Percentiles rank a stretch among this genome's conserved stretches.
Conservation (phyloP, 805 yeast species). For the Debaryomyces castellii region DNA sequence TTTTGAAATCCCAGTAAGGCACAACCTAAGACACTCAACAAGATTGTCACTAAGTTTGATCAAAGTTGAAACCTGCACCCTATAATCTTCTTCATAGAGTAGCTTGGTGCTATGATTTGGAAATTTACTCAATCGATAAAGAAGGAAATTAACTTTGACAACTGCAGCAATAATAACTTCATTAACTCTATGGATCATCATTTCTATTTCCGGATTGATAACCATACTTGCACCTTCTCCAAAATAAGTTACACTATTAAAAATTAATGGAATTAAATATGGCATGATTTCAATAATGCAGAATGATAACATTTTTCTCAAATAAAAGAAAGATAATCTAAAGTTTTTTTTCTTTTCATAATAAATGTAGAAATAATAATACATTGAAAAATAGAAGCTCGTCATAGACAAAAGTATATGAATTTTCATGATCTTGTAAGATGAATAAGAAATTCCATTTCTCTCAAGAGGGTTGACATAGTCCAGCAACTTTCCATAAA, state of each 20-base stretch:
- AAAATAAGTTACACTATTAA: constrained; percentile 9
- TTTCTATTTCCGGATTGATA: constrained; percentile 28
- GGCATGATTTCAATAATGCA: constrained; percentile 22
- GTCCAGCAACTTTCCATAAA: constrained; percentile 20
- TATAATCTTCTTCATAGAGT: neutral
- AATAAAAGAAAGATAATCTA: constrained; percentile 29
- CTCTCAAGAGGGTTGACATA: constrained; percentile 6
- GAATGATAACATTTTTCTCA: constrained; percentile 24
- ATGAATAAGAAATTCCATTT: constrained; percentile 1
- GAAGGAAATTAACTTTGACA: constrained; percentile 4
- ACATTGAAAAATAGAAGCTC: constrained; percentile 23
- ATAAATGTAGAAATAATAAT: constrained; percentile 36
- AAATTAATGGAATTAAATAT: constrained; percentile 21
- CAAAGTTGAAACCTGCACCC: neutral
- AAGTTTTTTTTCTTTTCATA: constrained; percentile 30
- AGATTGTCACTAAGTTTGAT: constrained; percentile 2
- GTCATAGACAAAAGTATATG: constrained; percentile 16
- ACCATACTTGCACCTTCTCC: constrained; percentile 30
- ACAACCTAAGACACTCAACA: constrained; percentile 23
- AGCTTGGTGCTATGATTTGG: neutral
- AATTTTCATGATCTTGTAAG: constrained; percentile 7
- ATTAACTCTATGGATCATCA: constrained; percentile 34
- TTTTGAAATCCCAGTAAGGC: constrained; percentile 30
- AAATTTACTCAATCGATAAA: constrained; percentile 5
- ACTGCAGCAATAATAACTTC: constrained; percentile 13